Evolutionary conservation across 108 stramenopile species (phyloP).

Genomic region (Nitzschia inconspicua): DNA sequence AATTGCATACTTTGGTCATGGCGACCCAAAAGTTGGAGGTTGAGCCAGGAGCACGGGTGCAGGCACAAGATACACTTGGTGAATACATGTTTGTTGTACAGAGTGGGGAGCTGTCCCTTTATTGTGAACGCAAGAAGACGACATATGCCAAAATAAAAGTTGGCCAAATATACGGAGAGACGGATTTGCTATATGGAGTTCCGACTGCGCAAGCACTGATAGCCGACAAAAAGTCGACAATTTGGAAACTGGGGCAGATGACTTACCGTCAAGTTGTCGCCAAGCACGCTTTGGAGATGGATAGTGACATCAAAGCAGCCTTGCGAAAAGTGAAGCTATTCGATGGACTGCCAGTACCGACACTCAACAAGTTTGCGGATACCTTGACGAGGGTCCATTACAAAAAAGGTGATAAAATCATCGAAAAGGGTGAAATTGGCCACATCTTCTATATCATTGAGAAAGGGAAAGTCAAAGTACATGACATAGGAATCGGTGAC

Average conservation of each 20-base stretch:
- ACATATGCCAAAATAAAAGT: slow-evolving; percentile 34
- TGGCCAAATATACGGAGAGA: slow-evolving; percentile 80
- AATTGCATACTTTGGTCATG: slow-evolving; percentile 44
- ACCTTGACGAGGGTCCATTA: slow-evolving; percentile 26
- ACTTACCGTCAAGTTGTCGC: slow-evolving; percentile 66
- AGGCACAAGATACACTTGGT: slow-evolving; percentile 60
- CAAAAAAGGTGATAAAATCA: slow-evolving; percentile 53
- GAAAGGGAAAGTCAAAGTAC: slow-evolving; percentile 59
- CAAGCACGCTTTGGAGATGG: slow-evolving; percentile 32
- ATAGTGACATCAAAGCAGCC: slow-evolving; percentile 34
- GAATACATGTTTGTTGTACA: slow-evolving; percentile 79
- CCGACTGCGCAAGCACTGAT: slow-evolving; percentile 55
- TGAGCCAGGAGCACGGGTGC: slow-evolving; percentile 41
- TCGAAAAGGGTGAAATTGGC: slow-evolving; percentile 69
- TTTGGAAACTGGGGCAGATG: slow-evolving; percentile 68
- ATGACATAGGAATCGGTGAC: slow-evolving; percentile 62
- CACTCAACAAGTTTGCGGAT: slow-evolving; percentile 31
- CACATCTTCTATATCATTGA: slow-evolving; percentile 81
- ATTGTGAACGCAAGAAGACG: slow-evolving; percentile 50
- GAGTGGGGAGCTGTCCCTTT: slow-evolving; percentile 44
- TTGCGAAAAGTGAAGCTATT: slow-evolving; percentile 61
- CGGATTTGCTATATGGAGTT: slow-evolving; percentile 82
- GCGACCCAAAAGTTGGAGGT: slow-evolving; percentile 47
- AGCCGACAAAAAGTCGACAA: slow-evolving; percentile 22
- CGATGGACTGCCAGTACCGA: slow-evolving; percentile 11